Percentiles rank a stretch among this genome's conserved stretches.
These are phyloP conservation scores for Stephania yunnanensis DNA, from an alignment of 164 flowering plant species.

Conservation along the genomic window DNA sequence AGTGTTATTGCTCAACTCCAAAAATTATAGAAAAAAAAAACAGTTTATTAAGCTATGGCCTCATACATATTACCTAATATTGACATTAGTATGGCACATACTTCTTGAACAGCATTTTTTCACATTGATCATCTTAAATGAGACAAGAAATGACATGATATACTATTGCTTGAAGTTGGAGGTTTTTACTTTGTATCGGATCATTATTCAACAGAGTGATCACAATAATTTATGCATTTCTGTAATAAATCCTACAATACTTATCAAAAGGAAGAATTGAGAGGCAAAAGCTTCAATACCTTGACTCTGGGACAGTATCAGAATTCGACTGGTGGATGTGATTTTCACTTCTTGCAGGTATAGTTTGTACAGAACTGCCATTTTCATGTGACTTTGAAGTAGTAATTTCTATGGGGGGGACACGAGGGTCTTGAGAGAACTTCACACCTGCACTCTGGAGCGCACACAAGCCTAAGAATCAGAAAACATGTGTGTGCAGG, in stretches of 20 bases:
- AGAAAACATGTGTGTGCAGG: neutral
- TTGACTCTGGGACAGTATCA: slow-evolving; percentile 53
- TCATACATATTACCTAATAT: too few species aligned
- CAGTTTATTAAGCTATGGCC: too few species aligned
- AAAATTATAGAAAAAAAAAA: too few species aligned
- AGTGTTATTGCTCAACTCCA: too few species aligned
- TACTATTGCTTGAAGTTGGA: too few species aligned
- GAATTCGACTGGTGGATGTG: slow-evolving; percentile 29
- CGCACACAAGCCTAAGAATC: neutral
- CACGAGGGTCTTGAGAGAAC: slow-evolving; percentile 57
- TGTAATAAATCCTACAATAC: too few species aligned
- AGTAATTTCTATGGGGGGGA: slow-evolving; percentile 26
- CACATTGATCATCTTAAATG: too few species aligned
- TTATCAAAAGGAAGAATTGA: neutral
- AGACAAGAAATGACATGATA: too few species aligned
- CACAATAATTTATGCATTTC: neutral
- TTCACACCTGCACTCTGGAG: slow-evolving; percentile 79
- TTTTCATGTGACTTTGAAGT: slow-evolving; percentile 20
- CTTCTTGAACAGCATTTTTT: too few species aligned
- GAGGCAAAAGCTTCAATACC: slow-evolving; percentile 34
- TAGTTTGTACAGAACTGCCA: slow-evolving; percentile 26
- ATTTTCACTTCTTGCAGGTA: slow-evolving; percentile 34
- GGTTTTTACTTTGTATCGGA: too few species aligned
- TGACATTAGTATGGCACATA: too few species aligned
- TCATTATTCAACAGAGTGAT: too few species aligned